phyloP scores from a whole-genome alignment of 805 yeast genomes.

The Candida ipomoeae region DNA sequence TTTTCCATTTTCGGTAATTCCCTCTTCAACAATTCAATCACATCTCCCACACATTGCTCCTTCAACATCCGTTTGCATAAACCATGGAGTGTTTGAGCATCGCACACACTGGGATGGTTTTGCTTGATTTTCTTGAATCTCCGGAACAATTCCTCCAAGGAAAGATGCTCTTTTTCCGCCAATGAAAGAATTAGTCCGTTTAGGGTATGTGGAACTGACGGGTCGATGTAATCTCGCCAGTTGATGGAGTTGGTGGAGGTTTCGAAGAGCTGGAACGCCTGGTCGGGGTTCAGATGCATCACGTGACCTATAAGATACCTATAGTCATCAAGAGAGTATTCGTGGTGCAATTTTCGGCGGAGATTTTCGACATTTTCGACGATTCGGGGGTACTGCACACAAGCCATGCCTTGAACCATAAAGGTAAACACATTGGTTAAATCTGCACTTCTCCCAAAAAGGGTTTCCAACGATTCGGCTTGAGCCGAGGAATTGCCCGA shows the following conservation, averaged over 20 bases:
- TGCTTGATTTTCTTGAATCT: slow-evolving; percentile 34
- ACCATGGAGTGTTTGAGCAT: slow-evolving; percentile 27
- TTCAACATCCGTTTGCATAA: slow-evolving; percentile 27
- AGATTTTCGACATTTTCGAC: background rate
- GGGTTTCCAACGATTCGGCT: background rate
- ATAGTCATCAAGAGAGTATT: slow-evolving; percentile 5
- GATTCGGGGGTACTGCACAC: background rate
- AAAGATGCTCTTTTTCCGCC: slow-evolving; percentile 26
- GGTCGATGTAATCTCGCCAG: slow-evolving; percentile 14
- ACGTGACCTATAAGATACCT: slow-evolving; percentile 29
- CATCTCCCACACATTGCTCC: slow-evolving; percentile 37
- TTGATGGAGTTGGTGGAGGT: slow-evolving; percentile 21
- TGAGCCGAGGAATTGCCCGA: background rate
- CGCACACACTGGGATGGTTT: slow-evolving; percentile 29
- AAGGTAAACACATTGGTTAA: background rate
- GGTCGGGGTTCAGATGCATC: slow-evolving; percentile 16
- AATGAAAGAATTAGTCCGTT: slow-evolving; percentile 40
- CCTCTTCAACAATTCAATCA: slow-evolving; percentile 37
- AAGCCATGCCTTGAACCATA: background rate
- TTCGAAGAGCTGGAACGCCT: slow-evolving; percentile 29
- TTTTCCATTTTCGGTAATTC: slow-evolving; percentile 35
- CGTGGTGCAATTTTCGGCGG: background rate
- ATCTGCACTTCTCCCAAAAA: background rate
- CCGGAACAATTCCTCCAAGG: slow-evolving; percentile 22
- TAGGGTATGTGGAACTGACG: slow-evolving; percentile 25